Conservation (phyloP, 2,329 filamentous ascomycete species). For the Talaromyces sp. region DNA sequence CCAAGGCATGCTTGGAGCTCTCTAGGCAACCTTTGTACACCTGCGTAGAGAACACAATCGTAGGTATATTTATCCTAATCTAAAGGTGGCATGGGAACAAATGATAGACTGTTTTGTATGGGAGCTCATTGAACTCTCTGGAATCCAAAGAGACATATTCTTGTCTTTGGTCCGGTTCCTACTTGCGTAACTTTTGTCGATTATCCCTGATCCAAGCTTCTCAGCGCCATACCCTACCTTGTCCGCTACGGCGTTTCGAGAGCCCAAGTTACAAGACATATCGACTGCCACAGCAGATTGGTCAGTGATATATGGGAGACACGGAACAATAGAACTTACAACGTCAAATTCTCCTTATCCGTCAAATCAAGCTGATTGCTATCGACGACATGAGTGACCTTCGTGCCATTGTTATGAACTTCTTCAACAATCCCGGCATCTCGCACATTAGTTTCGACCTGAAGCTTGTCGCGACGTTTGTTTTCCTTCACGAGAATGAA, state of each 20-base stretch:
- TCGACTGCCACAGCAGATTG: neutral
- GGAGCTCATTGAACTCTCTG: neutral
- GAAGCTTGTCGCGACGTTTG: slow-evolving; percentile 34
- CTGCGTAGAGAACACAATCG: neutral
- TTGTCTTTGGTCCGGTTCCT: neutral
- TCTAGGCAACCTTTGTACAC: neutral
- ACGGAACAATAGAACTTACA: slow-evolving; percentile 19
- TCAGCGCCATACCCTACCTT: neutral
- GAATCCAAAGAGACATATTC: neutral
- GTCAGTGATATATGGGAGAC: neutral
- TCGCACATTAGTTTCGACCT: slow-evolving; percentile 21
- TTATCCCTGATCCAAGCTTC: neutral
- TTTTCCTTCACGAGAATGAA: slow-evolving; percentile 43
- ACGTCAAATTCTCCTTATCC: slow-evolving; percentile 34
- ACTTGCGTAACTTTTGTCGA: neutral
- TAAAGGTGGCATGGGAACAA: neutral
- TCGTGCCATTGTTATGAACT: slow-evolving; percentile 24
- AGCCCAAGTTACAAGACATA: slow-evolving; percentile 5
- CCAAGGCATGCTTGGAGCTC: neutral
- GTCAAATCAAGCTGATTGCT: slow-evolving; percentile 37
- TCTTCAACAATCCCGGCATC: slow-evolving; percentile 27
- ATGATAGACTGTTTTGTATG: neutral
- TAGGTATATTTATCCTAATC: neutral
- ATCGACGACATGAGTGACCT: slow-evolving; percentile 31
- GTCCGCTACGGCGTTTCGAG: neutral